Evolutionary conservation across 352 stramenopile genomes (phyloP).

Genomic region (Phytopythium chamaehyphon): DNA sequence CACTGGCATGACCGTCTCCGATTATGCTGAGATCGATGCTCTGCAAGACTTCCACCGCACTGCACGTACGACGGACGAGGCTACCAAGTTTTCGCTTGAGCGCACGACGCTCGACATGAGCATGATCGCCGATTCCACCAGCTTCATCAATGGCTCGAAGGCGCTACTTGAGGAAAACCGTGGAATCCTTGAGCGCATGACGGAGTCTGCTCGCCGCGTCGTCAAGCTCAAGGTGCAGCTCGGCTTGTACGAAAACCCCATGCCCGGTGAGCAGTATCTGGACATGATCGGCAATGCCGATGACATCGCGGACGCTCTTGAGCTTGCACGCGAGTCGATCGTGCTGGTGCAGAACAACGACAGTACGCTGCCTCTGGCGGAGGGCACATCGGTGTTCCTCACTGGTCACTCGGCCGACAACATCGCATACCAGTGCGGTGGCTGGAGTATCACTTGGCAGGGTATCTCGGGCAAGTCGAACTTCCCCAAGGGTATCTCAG

Average conservation of each 20-base stretch:
- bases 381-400: constrained; percentile 39
- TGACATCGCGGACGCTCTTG: constrained; percentile 45
- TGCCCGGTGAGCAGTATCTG: constrained; percentile 38
- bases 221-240: constrained; percentile 64
- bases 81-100: constrained; percentile 53
- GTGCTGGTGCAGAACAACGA: constrained; percentile 75
- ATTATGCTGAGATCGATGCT: constrained; percentile 90
- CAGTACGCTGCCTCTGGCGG: constrained; percentile 35
- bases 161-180: constrained; percentile 29
- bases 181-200: constrained; percentile 30
- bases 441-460: constrained; percentile 81
- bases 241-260: constrained; percentile 52
- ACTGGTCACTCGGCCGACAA: constrained; percentile 52
- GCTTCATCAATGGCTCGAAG: constrained; percentile 44
- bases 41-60: constrained; percentile 52
- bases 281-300: constrained; percentile 31
- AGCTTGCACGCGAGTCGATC: constrained; percentile 72
- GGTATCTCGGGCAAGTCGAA: constrained; percentile 55
- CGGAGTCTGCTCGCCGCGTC: constrained; percentile 47
- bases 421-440: constrained; percentile 53
- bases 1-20: constrained; percentile 80
- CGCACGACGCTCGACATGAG: constrained; percentile 88
- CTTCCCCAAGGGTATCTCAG: constrained; percentile 43
- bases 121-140: constrained; percentile 60
- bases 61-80: constrained; percentile 29